A percentile compares a stretch with the other conserved stretches of the same genome.
phyloP scores from a whole-genome alignment of 768 basidiomycete species.

The Naganishia vaughanmartiniae region DNA sequence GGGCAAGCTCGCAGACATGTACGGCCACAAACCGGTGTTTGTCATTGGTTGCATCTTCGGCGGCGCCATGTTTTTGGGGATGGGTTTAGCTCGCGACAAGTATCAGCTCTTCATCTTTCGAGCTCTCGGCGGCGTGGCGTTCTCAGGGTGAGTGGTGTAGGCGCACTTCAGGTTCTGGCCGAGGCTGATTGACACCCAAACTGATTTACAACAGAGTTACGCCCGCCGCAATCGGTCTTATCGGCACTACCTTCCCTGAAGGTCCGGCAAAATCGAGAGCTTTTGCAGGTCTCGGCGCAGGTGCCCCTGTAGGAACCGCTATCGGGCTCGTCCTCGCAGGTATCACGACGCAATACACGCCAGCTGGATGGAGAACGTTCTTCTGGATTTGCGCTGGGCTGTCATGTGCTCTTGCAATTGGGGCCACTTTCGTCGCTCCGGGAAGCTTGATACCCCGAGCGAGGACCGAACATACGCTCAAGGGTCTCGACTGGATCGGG shows the following conservation, averaged over 20 bases:
- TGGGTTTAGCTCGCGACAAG: conserved; percentile 5
- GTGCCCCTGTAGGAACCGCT: conserved; percentile 2
- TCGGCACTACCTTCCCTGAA: conserved; percentile 6
- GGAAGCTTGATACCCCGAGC: conserved; percentile 11
- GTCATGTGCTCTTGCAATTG: not conserved
- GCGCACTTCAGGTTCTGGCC: not conserved
- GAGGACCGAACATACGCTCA: conserved; percentile 7
- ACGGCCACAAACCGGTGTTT: conserved; percentile 12
- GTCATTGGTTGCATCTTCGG: conserved; percentile 5
- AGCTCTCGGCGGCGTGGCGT: conserved; percentile 2
- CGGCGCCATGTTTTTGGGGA: conserved; percentile 2
- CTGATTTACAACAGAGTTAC: not conserved
- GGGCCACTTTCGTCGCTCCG: not conserved
- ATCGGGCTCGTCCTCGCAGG: conserved; percentile 8
- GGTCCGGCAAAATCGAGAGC: conserved; percentile 6
- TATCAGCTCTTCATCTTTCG: conserved; percentile 10
- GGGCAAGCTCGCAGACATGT: conserved; percentile 14
- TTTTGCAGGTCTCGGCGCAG: conserved; percentile 8
- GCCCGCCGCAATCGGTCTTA: conserved; percentile 6
- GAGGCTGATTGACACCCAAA: not conserved
- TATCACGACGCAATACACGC: conserved; percentile 4
- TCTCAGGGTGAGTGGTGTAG: conserved; percentile 5
- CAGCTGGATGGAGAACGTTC: conserved; percentile 6
- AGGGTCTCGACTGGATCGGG: conserved; percentile 6
- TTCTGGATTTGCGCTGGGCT: conserved; percentile 5